Percentiles rank a stretch among this genome's conserved stretches.
phyloP scores from a whole-genome alignment of 345 rosid genomes.

The Syzygium oleosum region DNA sequence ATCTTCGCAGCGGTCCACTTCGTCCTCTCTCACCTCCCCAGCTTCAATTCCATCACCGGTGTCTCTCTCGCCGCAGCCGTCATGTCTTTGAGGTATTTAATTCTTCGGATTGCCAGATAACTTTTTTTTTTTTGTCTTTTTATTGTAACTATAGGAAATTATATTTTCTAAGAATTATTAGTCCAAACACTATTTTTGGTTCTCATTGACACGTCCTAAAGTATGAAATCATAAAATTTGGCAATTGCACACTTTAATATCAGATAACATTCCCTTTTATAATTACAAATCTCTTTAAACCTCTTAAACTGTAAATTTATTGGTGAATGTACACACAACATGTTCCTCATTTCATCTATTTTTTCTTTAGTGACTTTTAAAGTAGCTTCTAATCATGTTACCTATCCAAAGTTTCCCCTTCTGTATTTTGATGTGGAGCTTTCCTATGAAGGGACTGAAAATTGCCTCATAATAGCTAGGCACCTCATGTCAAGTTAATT shows the following conservation, averaged over 20 bases:
- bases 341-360: neutral
- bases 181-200: neutral
- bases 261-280: neutral
- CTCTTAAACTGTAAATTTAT: neutral
- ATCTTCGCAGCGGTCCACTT: slow-evolving; percentile 50
- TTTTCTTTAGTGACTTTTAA: neutral
- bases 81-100: slow-evolving; percentile 51
- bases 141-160: neutral
- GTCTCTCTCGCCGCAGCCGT: slow-evolving; percentile 58
- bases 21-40: slow-evolving; percentile 52
- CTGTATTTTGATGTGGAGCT: neutral
- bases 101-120: neutral
- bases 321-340: neutral
- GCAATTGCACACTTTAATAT: neutral
- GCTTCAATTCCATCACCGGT: slow-evolving; percentile 49
- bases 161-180: neutral
- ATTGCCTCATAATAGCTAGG: neutral
- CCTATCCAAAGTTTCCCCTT: neutral
- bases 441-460: neutral
- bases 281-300: neutral
- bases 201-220: neutral
- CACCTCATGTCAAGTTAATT: neutral
- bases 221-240: neutral
- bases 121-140: neutral
- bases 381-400: neutral